Evolutionary conservation across 1,284 basidiomycete genomes (phyloP), one percentile per base, ranked within the genome.

Genomic region (Trichosporon inkin): DNA sequence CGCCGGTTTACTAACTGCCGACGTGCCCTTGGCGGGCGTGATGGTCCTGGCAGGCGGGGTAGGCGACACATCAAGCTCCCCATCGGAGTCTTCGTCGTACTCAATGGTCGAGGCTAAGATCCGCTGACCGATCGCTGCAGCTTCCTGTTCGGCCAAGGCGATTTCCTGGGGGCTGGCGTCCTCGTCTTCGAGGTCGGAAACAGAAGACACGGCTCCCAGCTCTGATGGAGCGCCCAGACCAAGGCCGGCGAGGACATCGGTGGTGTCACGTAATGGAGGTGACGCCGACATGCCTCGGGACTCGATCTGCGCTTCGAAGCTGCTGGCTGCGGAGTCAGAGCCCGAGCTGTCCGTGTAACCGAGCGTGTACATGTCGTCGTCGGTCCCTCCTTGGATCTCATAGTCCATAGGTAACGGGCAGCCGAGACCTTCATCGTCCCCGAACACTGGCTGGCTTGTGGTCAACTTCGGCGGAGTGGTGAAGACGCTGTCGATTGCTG

Each of bases 41-140:
- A n/a, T 28, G 3, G 44, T n/a, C 44, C 14, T 16, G 7, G 14
- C 44, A 2, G 51, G 35, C 8, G 39, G 40, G 16, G 54, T 35
- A 5, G 55, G 41, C 10, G 44, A 40, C 37, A 40, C 7, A 22
- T 47, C 55, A 37, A 58, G 44, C 34, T 54, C 40, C 16, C 55
- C 47, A 19, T 56, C 55, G 16, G 53, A 40, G 10, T 56, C 59
- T 17, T 62, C 61, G 16, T 62, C 61, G 22, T 66, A 66, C 47
- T 66, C 64, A 20, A 66, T 38, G 4, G 64, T 64, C 11, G 60
- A 55, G 2, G 63, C 63, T 16, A 64, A 51, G 53, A 64, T 62
- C 17, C 63, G 63, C 47, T 62, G 60, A 1, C 63, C 63, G 32
- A 64, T 61, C 0, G 52, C 57, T 10, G 49, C 57, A 1, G 61